Percentiles rank a stretch among this genome's conserved stretches.
Conservation (phyloP, 805 yeast genomes). For the Suhomyces tanzawaensis region DNA sequence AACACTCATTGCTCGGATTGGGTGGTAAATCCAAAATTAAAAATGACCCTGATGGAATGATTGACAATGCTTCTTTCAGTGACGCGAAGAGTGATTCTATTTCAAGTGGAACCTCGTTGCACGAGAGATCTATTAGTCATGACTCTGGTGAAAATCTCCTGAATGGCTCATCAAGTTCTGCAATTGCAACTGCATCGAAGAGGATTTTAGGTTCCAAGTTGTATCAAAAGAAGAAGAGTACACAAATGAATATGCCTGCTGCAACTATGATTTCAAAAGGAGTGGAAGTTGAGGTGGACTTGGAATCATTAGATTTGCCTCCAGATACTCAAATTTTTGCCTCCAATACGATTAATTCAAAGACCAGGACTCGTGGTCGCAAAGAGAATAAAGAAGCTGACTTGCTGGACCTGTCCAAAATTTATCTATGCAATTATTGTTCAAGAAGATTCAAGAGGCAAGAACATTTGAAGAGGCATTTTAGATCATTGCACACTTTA, state of each 20-base stretch:
- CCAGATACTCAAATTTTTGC: conserved; percentile 38
- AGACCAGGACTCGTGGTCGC: conserved; percentile 54
- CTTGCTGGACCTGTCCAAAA: conserved; percentile 47
- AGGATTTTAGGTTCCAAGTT: conserved; percentile 40
- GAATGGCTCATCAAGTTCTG: background rate
- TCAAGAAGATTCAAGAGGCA: conserved; percentile 67
- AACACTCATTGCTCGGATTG: conserved; percentile 2
- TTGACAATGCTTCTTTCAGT: background rate
- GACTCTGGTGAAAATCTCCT: background rate
- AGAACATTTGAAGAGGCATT: conserved; percentile 74
- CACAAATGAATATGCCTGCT: conserved; percentile 8
- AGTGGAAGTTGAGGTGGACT: conserved; percentile 39
- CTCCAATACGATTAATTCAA: conserved; percentile 29
- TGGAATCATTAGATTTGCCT: conserved; percentile 39
- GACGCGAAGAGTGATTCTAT: conserved; percentile 10
- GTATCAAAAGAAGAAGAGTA: conserved; percentile 26
- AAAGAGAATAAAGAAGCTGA: conserved; percentile 63
- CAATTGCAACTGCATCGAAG: conserved; percentile 28
- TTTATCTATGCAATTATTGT: conserved; percentile 63
- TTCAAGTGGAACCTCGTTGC: conserved; percentile 8
- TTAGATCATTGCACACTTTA: conserved; percentile 67
- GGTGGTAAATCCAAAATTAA: conserved; percentile 3
- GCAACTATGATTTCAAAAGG: conserved; percentile 25
- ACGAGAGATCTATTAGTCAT: background rate
- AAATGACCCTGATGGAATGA: conserved; percentile 1